Evolutionary conservation across 306 rosid species (phyloP).

Genomic region (Arachis hypogaea): DNA sequence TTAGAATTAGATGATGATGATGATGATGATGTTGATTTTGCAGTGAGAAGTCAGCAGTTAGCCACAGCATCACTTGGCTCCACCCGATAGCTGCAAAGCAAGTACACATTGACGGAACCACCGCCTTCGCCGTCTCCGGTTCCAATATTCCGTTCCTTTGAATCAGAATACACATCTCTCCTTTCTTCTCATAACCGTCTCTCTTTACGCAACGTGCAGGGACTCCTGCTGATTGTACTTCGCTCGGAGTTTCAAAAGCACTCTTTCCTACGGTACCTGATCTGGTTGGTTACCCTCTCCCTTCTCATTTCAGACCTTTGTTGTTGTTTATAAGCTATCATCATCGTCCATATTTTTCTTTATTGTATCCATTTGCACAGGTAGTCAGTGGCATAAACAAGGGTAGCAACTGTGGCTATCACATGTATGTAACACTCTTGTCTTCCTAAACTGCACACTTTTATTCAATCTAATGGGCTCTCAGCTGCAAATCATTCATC

Average conservation of each 20-base stretch:
- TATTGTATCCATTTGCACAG: conserved; percentile 46
- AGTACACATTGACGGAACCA: conserved; percentile 68
- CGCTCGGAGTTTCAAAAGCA: conserved; percentile 77
- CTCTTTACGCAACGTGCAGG: conserved; percentile 48
- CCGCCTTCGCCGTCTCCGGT: conserved; percentile 81
- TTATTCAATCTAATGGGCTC: conserved; percentile 1
- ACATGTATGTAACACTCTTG: conserved; percentile 55
- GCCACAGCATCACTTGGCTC: conserved; percentile 81
- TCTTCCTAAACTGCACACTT: background rate
- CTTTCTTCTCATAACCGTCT: no score
- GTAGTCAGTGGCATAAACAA: conserved; percentile 93
- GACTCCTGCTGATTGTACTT: conserved; percentile 91
- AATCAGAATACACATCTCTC: no score
- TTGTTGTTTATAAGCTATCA: background rate
- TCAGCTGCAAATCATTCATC: conserved; percentile 17
- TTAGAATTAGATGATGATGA: background rate
- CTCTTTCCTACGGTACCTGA: conserved; percentile 75
- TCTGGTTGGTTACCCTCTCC: conserved; percentile 50
- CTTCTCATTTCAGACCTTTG: background rate
- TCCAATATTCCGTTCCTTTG: background rate
- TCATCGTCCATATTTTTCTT: conserved; percentile 5
- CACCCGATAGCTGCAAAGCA: conserved; percentile 67
- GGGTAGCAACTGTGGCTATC: conserved; percentile 95
- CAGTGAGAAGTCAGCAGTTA: conserved; percentile 86
- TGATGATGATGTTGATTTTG: conserved; percentile 2